These are phyloP conservation scores for Ustilago cynodontis DNA, from an alignment of 1,284 basidiomycete species.

Conservation along the genomic window DNA sequence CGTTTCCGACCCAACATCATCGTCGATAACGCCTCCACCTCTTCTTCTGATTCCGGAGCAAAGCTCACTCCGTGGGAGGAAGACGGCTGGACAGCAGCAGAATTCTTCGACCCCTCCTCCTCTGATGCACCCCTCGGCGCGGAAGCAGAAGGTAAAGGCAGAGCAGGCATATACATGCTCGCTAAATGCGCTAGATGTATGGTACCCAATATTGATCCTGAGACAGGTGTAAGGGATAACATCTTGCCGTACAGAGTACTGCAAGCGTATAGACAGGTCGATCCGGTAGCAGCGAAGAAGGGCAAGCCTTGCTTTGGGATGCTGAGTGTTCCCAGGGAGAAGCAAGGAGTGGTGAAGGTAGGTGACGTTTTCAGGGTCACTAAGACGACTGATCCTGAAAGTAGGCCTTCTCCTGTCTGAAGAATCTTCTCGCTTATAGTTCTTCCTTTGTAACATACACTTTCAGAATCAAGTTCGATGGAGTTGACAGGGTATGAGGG, in stretches of 20 bases:
- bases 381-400: conserved; percentile 48
- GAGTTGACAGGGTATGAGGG: conserved; percentile 8
- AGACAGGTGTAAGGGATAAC: conserved; percentile 55
- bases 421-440: background rate
- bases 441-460: background rate
- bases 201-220: conserved; percentile 59
- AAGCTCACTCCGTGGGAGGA: conserved; percentile 60
- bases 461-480: background rate
- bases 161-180: conserved; percentile 55
- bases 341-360: conserved; percentile 43
- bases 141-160: conserved; percentile 48
- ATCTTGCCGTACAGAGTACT: conserved; percentile 56
- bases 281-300: conserved; percentile 34
- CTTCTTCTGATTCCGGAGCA: background rate
- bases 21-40: conserved; percentile 33
- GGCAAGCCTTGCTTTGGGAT: conserved; percentile 64
- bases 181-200: conserved; percentile 61
- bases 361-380: conserved; percentile 55
- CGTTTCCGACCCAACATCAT: conserved; percentile 65
- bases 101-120: conserved; percentile 45
- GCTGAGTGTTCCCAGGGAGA: conserved; percentile 49
- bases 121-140: conserved; percentile 28
- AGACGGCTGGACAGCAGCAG: conserved; percentile 58
- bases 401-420: conserved; percentile 30
- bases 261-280: conserved; percentile 60